A percentile compares a stretch with the other conserved stretches of the same genome.
phyloP scores from a whole-genome alignment of 345 rosid species.

The Eutrema japonicum region DNA sequence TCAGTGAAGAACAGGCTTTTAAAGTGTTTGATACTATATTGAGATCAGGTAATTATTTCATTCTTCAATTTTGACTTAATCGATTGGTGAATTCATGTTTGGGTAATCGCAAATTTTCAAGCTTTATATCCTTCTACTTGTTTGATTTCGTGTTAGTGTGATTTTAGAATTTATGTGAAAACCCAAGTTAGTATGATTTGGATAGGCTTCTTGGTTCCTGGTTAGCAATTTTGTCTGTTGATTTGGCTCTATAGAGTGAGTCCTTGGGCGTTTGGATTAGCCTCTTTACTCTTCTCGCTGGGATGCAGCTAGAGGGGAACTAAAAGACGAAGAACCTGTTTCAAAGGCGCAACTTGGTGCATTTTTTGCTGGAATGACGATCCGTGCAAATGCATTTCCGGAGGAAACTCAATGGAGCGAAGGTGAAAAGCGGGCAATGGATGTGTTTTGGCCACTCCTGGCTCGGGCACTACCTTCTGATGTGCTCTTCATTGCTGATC shows the following conservation, averaged over 20 bases:
- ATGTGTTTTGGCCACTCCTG: conserved; percentile 76
- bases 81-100: not conserved
- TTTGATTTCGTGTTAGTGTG: not conserved
- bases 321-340: conserved; percentile 73
- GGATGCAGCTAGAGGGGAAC: conserved; percentile 69
- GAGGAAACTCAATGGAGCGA: conserved; percentile 97
- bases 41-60: conserved; percentile 60
- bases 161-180: not conserved
- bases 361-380: conserved; percentile 93
- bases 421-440: conserved; percentile 81
- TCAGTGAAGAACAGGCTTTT: conserved; percentile 73
- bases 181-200: not conserved
- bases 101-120: not conserved
- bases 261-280: conserved; percentile 15
- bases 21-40: conserved; percentile 76
- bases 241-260: conserved; percentile 18
- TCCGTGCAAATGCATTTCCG: conserved; percentile 87
- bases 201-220: conserved; percentile 21
- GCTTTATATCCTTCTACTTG: conserved; percentile 21
- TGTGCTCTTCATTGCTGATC: conserved; percentile 91
- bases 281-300: conserved; percentile 6
- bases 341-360: conserved; percentile 95
- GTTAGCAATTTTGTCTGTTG: not conserved
- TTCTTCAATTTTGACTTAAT: not conserved
- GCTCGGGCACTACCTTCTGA: conserved; percentile 75